These are phyloP conservation scores for Rhododendron henanense DNA, from an alignment of 148 eudicot species.

Conservation along the genomic window DNA sequence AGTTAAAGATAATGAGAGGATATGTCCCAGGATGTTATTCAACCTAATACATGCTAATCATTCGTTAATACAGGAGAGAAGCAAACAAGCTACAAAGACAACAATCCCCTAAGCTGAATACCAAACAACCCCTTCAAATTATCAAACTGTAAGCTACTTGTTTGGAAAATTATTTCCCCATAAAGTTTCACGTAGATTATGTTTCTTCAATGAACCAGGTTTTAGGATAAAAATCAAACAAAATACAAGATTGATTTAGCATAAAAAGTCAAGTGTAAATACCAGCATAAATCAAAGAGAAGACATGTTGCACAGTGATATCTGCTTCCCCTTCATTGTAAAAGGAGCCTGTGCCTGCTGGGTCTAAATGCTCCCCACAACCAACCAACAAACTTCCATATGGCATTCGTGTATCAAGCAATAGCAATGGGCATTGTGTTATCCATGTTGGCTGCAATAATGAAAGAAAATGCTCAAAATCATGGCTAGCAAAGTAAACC, in stretches of 20 bases:
- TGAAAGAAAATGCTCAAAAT: conserved; percentile 10
- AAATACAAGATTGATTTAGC: background rate
- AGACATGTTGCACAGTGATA: conserved; percentile 68
- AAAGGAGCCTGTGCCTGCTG: conserved; percentile 90
- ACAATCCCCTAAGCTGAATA: background rate
- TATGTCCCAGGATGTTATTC: background rate
- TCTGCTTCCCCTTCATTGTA: conserved; percentile 93
- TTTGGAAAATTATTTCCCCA: background rate
- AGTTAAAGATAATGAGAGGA: background rate
- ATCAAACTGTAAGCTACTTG: background rate
- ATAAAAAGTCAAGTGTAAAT: background rate
- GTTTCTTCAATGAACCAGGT: background rate
- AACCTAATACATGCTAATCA: background rate
- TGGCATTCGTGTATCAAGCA: conserved; percentile 82
- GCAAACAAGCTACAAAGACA: background rate
- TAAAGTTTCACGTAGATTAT: background rate
- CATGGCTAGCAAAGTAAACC: background rate
- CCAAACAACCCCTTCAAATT: background rate
- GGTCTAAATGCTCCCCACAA: conserved; percentile 85
- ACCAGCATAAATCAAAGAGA: conserved; percentile 75
- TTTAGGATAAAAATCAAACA: background rate
- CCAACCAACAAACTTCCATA: conserved; percentile 74
- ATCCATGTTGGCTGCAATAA: conserved; percentile 72
- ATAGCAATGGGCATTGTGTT: conserved; percentile 73
- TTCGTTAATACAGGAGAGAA: background rate